Conservation (phyloP, 441 rosid genomes). For the Raphanus hybrid region DNA sequence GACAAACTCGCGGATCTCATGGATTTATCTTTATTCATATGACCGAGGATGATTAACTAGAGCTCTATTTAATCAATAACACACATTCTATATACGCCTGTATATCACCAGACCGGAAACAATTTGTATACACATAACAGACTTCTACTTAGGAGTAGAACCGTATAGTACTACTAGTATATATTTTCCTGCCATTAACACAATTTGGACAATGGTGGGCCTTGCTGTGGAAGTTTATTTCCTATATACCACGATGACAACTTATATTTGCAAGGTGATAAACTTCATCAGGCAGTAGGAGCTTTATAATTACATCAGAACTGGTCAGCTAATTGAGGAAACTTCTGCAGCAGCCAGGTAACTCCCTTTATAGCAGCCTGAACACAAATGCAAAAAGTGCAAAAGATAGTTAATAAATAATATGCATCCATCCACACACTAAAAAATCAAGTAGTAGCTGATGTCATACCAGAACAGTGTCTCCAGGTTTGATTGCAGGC, state of each 20-base stretch:
- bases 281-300: slow-evolving; percentile 14
- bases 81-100: slow-evolving; percentile 18
- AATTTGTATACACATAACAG: slow-evolving; percentile 15
- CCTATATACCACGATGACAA: slow-evolving; percentile 15
- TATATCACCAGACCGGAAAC: not conserved
- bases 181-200: slow-evolving; percentile 4
- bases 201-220: slow-evolving; percentile 9
- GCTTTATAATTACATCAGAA: slow-evolving; percentile 33
- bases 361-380: slow-evolving; percentile 71
- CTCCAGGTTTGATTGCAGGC: slow-evolving; percentile 93
- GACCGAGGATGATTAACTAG: slow-evolving; percentile 4
- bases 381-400: slow-evolving; percentile 3
- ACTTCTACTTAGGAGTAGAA: slow-evolving; percentile 13
- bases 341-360: slow-evolving; percentile 70
- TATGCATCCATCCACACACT: not conserved
- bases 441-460: not conserved
- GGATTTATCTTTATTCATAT: not conserved
- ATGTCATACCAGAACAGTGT: slow-evolving; percentile 73
- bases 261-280: slow-evolving; percentile 1
- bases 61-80: slow-evolving; percentile 8
- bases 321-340: slow-evolving; percentile 66
- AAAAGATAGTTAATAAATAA: not conserved
- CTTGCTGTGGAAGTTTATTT: not conserved
- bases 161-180: not conserved
- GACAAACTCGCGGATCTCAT: not conserved